phyloP scores from a whole-genome alignment of 2,329 filamentous ascomycete species.

The Botryotinia calthae region DNA sequence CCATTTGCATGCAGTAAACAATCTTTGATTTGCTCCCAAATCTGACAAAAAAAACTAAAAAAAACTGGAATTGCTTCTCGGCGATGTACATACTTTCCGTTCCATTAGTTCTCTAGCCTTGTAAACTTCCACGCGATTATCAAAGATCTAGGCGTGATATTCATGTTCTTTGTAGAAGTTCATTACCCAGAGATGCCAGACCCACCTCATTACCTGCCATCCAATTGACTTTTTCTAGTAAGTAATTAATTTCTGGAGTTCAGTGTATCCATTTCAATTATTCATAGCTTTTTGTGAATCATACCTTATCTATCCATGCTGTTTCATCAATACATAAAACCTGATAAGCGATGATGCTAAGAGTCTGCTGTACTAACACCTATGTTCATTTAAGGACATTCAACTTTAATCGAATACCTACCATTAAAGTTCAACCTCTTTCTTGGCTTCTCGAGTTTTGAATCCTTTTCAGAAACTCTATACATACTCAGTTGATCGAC shows the following conservation, averaged over 20 bases:
- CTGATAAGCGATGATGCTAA: background rate
- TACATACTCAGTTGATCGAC: background rate
- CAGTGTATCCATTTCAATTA: background rate
- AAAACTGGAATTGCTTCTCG: background rate
- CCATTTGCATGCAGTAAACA: background rate
- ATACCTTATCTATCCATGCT: background rate
- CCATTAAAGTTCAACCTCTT: background rate
- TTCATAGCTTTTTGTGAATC: background rate
- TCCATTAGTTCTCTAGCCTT: accelerated
- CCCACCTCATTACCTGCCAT: accelerated
- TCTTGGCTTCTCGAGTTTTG: background rate
- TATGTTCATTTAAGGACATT: background rate
- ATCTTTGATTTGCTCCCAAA: accelerated
- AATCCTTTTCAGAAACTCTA: background rate
- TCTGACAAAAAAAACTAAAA: no score
- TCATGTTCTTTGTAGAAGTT: background rate
- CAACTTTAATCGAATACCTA: background rate
- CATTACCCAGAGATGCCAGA: background rate
- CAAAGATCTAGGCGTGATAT: background rate
- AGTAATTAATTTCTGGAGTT: background rate
- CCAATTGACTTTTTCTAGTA: background rate
- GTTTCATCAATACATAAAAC: background rate
- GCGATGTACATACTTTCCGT: background rate
- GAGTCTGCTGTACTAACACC: background rate
- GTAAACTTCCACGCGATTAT: background rate